These are phyloP conservation scores for Neodidymelliopsis sp. DNA, from an alignment of 2,329 filamentous ascomycete genomes.

Conservation along the genomic window DNA sequence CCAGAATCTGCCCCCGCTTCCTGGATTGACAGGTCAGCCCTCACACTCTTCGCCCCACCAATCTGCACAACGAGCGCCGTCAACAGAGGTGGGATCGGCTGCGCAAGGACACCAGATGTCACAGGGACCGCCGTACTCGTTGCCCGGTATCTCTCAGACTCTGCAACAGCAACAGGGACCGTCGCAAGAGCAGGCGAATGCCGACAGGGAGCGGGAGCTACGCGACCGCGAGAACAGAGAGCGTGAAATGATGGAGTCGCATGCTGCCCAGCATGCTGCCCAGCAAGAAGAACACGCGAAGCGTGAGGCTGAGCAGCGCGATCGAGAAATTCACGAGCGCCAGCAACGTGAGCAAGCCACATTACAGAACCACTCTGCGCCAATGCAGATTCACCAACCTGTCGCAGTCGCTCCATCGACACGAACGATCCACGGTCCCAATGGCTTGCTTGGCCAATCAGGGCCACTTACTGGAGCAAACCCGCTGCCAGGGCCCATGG, in stretches of 20 bases:
- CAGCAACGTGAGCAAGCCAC: conserved; percentile 73
- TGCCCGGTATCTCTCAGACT: conserved; percentile 56
- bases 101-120: conserved; percentile 44
- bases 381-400: conserved; percentile 92
- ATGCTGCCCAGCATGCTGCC: conserved; percentile 43
- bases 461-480: conserved; percentile 59
- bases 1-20: conserved; percentile 55
- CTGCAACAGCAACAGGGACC: conserved; percentile 48
- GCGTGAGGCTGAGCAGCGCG: conserved; percentile 57
- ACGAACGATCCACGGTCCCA: conserved; percentile 87
- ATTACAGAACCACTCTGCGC: conserved; percentile 86
- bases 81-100: conserved; percentile 45
- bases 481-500: conserved; percentile 60
- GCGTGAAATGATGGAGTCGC: conserved; percentile 63
- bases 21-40: conserved; percentile 54
- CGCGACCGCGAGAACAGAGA: conserved; percentile 53
- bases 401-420: conserved; percentile 78
- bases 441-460: conserved; percentile 75
- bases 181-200: conserved; percentile 42
- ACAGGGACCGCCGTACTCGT: conserved; percentile 52
- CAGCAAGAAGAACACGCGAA: conserved; percentile 64
- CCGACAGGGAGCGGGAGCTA: conserved; percentile 57
- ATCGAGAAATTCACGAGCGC: conserved; percentile 61
- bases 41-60: conserved; percentile 53
- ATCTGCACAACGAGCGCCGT: conserved; percentile 44